Base-by-base conservation (phyloP, 306 rosid species). In the Citrullus colocynthis region DNA sequence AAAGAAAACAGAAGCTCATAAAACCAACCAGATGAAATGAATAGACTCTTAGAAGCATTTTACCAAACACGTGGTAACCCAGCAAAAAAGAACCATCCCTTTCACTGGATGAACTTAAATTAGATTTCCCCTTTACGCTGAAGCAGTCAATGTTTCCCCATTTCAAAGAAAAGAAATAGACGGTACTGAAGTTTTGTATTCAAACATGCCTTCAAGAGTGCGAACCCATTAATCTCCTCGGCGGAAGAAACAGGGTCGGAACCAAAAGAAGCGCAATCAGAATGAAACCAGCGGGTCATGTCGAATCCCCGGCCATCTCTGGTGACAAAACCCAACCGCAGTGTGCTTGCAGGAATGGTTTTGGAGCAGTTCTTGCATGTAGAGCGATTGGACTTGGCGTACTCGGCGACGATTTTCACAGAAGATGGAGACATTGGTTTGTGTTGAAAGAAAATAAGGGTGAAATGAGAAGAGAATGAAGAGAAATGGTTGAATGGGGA, bases 341-440 rank as follows among this genome's bases (percentile, higher is more conserved):
- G 80, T 44, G 86, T 44, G 32, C 85, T 59, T 0, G 81, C 63
- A 21, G 74, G 80, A 24, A 93, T 93, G 48, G 63, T 6, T 51
- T 84, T 9, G 49, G 89, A 84, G 81, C 96, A 90, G 18, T 11
- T 84, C 88, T 83, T 90, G 91, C 96, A 93, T 0, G 88, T 37
- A 0, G 98, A 87, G 9, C 88, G 83, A 59, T 77, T 77, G 58
- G 94, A 89, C 71, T 93, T 85, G 8, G 98, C 98, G 49, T 89
- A 93, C 83, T 85, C 94, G 3, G 74, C 90, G 12, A 41, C 49
- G 15, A 87, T 9, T 69, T 62, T 79, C 34, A 57, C 9, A 5
- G 89, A 59, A 51, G 80, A 58, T 4, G 89, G 64, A 30, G 90
- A 76, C 93, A 85, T 89, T 17, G 24, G 65, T 71, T 51, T 41